Base-by-base conservation (phyloP, 306 rosid genomes). In the Quercus cerris region DNA sequence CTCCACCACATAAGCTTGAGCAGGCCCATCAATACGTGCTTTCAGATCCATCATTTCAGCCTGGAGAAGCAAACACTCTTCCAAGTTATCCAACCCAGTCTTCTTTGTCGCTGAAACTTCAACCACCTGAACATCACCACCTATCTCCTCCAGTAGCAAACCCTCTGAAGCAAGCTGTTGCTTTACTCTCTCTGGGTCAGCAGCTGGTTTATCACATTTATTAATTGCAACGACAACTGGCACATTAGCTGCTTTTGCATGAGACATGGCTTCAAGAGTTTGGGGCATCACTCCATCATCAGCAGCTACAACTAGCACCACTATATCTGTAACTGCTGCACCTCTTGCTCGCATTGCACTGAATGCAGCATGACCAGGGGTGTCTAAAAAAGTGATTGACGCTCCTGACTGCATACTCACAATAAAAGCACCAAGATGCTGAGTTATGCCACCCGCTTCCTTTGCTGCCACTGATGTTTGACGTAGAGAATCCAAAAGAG, bases 341-440 rank as follows among this genome's bases (percentile, higher is more conserved):
- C 98, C 99, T 86, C 99, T 90, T 77, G 94, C 96, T 69, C 97
- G 88, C 99, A 95, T 93, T n/a, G 98, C 98, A 88, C 99, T 93
- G 85, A 95, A 95, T 64, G 98, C 99, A 62, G 99, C 99, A 87
- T 93, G 99, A 44, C 99, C 99, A 64, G 98, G 99, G 35, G 99
- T 93, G 82, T 95, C 98, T 56, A 95, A 98, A 86, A 95, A 93
- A 75, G 99, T 93, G 85, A 93, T 91, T 35, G 92, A 78, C 64
- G 98, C 97, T 70, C 99, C 96, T n/a, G 97, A 89, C 15, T 89
- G 81, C 99, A 95, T 95, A 79, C 61, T 81, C 79, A 91, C 98
- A 88, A 91, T 90, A 88, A 95, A 91, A 77, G 99, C 99, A 85
- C 99, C 98, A 46, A 95, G 77, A 87, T 95, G 99, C 84, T 95